These are phyloP conservation scores for Mucor irregularis DNA, from an alignment of 371 early-diverging fungal species.

Conservation along the genomic window DNA sequence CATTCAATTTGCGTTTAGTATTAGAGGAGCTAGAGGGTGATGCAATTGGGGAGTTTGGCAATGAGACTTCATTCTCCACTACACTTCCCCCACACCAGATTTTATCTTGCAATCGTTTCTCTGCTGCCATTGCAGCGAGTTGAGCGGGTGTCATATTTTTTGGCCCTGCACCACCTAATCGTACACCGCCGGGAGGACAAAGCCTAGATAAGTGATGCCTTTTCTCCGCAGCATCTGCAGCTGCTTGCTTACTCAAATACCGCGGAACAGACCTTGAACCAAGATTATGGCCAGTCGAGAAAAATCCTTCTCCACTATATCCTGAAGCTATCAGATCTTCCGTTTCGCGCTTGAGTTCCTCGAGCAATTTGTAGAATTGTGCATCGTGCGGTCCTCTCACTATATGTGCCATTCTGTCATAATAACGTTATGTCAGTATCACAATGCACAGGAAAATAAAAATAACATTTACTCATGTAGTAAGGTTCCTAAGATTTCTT, in stretches of 20 bases:
- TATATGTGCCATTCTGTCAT: constrained; percentile 55
- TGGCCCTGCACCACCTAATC: constrained; percentile 41
- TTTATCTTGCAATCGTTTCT: constrained; percentile 49
- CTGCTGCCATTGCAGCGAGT: constrained; percentile 60
- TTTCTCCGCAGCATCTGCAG: constrained; percentile 54
- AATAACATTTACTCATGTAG: constrained; percentile 57
- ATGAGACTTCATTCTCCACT: not conserved
- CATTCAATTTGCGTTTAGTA: constrained; percentile 18
- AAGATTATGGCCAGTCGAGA: constrained; percentile 34
- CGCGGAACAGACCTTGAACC: constrained; percentile 29
- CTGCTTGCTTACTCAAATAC: constrained; percentile 22
- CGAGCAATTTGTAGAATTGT: constrained; percentile 58
- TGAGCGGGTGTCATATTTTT: constrained; percentile 23
- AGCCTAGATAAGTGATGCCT: constrained; percentile 32
- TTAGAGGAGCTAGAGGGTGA: not conserved
- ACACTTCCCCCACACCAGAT: constrained; percentile 60
- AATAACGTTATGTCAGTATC: not conserved
- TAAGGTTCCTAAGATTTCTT: constrained; percentile 65
- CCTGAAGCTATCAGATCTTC: constrained; percentile 47
- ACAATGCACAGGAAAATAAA: not conserved
- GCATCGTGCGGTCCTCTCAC: constrained; percentile 68
- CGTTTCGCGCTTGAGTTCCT: constrained; percentile 55
- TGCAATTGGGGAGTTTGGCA: not conserved
- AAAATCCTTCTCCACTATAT: constrained; percentile 55
- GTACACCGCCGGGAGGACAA: constrained; percentile 48